A percentile compares a stretch with the other conserved stretches of the same genome.
These are phyloP conservation scores for Aphanomyces cochlioides DNA, from an alignment of 352 stramenopile species.

Conservation along the genomic window DNA sequence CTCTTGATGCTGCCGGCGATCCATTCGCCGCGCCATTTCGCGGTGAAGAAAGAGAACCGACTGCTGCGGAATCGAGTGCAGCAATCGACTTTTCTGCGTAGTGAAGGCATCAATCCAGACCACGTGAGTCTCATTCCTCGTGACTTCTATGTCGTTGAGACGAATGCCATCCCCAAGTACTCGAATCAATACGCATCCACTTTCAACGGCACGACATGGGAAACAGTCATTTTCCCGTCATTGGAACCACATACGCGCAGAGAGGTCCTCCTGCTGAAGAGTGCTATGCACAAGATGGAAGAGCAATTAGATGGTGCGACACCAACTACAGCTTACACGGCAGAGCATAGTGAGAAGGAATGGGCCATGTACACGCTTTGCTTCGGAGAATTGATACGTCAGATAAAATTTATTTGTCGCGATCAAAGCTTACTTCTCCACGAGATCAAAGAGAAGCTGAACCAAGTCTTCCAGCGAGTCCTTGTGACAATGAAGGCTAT, in stretches of 20 bases:
- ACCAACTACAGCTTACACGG: conserved; percentile 11
- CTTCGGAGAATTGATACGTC: conserved; percentile 68
- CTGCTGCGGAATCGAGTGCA: background rate
- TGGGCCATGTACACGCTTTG: conserved; percentile 63
- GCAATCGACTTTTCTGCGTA: background rate
- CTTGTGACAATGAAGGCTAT: background rate
- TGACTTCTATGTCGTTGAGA: conserved; percentile 79
- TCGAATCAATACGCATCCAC: conserved; percentile 57
- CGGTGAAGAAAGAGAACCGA: background rate
- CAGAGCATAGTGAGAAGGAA: conserved; percentile 55
- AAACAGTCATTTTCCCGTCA: conserved; percentile 71
- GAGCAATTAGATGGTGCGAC: background rate
- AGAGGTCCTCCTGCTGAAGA: conserved; percentile 61
- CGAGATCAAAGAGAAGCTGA: background rate
- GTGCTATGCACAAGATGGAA: conserved; percentile 60
- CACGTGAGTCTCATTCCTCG: conserved; percentile 45
- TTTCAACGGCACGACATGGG: conserved; percentile 47
- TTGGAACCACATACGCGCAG: conserved; percentile 57
- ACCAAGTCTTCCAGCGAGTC: conserved; percentile 10
- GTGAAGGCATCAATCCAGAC: conserved; percentile 15
- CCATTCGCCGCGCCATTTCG: background rate
- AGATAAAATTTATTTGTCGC: conserved; percentile 72
- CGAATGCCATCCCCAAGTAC: conserved; percentile 50
- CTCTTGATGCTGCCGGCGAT: conserved; percentile 21
- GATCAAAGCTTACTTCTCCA: conserved; percentile 48